Conservation (phyloP, 2,329 filamentous ascomycete genomes). For the Thielaviopsis euricoi region DNA sequence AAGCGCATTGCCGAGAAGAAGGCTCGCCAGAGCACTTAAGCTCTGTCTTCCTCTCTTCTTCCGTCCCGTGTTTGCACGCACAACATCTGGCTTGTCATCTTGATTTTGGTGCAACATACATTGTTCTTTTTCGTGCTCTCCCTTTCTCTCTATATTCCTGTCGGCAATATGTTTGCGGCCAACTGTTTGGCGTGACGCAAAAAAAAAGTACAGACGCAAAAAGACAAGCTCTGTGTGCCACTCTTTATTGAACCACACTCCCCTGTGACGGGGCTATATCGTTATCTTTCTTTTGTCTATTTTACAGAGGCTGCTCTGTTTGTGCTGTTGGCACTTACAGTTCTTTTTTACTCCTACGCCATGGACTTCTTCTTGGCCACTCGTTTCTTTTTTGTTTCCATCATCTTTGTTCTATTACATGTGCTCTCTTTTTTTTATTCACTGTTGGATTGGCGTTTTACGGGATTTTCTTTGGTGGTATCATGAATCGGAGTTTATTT, state of each 20-base stretch:
- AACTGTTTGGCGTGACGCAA: neutral
- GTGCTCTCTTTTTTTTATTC: neutral
- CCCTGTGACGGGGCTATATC: neutral
- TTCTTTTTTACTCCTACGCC: neutral
- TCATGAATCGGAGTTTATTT: neutral
- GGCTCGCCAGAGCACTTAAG: slow-evolving; percentile 7
- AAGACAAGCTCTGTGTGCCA: neutral
- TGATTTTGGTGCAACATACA: neutral
- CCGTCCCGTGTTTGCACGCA: neutral
- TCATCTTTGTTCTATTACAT: too few species aligned
- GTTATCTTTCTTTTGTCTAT: neutral
- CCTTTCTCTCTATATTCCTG: neutral
- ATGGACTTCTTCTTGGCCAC: neutral
- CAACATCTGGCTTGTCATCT: neutral
- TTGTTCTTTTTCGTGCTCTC: neutral
- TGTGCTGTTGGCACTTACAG: neutral
- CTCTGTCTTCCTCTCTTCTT: neutral
- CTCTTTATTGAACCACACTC: neutral
- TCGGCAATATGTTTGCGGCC: neutral
- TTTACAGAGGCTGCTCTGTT: neutral
- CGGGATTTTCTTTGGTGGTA: neutral
- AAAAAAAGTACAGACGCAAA: too few species aligned
- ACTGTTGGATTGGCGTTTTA: neutral
- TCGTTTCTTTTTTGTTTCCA: neutral
- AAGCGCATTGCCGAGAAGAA: slow-evolving; percentile 31